Evolutionary conservation across 108 stramenopile species (phyloP).

Genomic region (Discostella stelligeroides): DNA sequence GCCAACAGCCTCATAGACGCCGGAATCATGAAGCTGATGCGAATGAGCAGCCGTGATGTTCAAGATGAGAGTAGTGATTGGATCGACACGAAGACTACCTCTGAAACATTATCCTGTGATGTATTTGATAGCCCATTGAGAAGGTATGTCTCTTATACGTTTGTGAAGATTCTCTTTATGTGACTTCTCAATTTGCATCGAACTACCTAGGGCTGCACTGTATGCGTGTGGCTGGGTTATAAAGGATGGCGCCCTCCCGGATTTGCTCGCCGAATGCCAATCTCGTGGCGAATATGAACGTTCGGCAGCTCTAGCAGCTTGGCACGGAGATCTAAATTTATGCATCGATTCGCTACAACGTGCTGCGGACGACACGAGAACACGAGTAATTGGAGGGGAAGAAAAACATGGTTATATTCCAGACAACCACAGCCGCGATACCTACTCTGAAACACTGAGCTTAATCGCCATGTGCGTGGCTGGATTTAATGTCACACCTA

Average conservation of each 20-base stretch:
- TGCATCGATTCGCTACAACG: conserved; percentile 71
- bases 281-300: conserved; percentile 69
- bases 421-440: not conserved
- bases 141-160: conserved; percentile 31
- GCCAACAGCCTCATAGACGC: conserved; percentile 67
- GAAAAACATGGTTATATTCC: conserved; percentile 4
- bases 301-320: conserved; percentile 77
- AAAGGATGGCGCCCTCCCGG: conserved; percentile 48
- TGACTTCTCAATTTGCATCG: not conserved
- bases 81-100: conserved; percentile 47
- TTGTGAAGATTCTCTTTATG: conserved; percentile 4
- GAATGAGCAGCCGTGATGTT: conserved; percentile 49
- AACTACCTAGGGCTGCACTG: conserved; percentile 44
- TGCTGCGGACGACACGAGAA: conserved; percentile 55
- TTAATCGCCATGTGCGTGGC: conserved; percentile 83
- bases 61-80: conserved; percentile 22
- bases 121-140: conserved; percentile 65
- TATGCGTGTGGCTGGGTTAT: conserved; percentile 70
- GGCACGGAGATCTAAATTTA: conserved; percentile 75
- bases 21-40: conserved; percentile 63
- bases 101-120: conserved; percentile 61
- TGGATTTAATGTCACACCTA: conserved; percentile 51
- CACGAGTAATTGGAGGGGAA: conserved; percentile 8
- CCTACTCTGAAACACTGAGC: conserved; percentile 69
- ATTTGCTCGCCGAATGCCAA: conserved; percentile 70